Base-by-base conservation (phyloP, 441 rosid species). In the Macaranga tanarius region DNA sequence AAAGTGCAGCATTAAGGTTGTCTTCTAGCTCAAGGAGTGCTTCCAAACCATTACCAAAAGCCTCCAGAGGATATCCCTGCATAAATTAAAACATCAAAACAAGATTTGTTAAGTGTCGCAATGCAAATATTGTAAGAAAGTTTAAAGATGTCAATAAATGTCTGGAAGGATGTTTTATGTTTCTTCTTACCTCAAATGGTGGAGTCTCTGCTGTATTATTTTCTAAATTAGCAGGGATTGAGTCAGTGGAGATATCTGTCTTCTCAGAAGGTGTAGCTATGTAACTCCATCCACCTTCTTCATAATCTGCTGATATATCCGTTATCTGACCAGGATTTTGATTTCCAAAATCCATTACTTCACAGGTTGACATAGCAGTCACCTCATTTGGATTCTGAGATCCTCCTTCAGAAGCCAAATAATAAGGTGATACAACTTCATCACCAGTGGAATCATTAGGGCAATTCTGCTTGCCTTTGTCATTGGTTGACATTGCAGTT, bases 331-430 rank as follows among this genome's bases (percentile, higher is more conserved):
- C 1, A 13, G 51, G 67, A 72, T 72, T 50, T 72, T 51, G 68
- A 31, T 6, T 6, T n/a, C 19, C 68, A 71, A 51, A 71, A 71
- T 62, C 75, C 13, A 13, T 34, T n/a, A 13, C 38, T 3, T 5
- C 55, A 23, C 12, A 28, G 54, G 54, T 54, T 72, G 75, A 63
- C 20, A 42, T n/a, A 59, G 28, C 17, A 65, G 64, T 26, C 5
- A 17, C 11, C 23, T 44, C 56, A 8, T 11, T 19, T 23, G 26
- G 26, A 62, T 60, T 20, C 15, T 68, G 71, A 34, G 15, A 1
- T 25, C 25, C 62, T 11, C 2, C 8, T n/a, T 38, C 40, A 55
- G 47, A 19, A 45, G 19, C 28, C 57, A 45, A 44, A 12, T 16
- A 7, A 42, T 34, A 10, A 61, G 0, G 16, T 50, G 58, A 31